Conservation (phyloP, 805 yeast species). For the Candida xyloterini region DNA sequence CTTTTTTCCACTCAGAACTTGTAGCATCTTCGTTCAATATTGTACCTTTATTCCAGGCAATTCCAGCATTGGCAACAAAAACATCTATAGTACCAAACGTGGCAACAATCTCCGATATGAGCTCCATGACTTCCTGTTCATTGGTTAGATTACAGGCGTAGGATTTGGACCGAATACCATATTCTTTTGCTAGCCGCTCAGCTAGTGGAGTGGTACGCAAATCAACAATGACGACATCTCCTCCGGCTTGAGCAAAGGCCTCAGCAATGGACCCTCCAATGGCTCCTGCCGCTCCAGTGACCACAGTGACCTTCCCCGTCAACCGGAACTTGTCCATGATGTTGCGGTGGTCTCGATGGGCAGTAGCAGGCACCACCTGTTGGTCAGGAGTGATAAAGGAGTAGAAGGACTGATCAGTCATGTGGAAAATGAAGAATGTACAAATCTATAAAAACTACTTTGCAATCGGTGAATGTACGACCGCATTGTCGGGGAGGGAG, state of each 20-base stretch:
- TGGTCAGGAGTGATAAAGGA: conserved; percentile 5
- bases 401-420: conserved; percentile 3
- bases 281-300: conserved; percentile 83
- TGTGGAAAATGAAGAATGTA: neutral
- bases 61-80: conserved; percentile 43
- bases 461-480: neutral
- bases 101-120: conserved; percentile 29
- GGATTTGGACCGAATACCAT: conserved; percentile 63
- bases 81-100: conserved; percentile 36
- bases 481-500: conserved; percentile 3
- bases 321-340: conserved; percentile 69
- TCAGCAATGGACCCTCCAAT: conserved; percentile 80
- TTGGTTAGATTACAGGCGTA: conserved; percentile 58
- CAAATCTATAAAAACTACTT: neutral
- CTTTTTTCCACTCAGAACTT: conserved; percentile 32
- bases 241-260: conserved; percentile 84
- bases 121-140: conserved; percentile 26
- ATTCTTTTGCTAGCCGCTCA: conserved; percentile 49
- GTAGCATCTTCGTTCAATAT: conserved; percentile 39
- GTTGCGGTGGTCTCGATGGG: conserved; percentile 21
- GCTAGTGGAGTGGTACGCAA: conserved; percentile 63
- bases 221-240: conserved; percentile 69
- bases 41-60: conserved; percentile 30
- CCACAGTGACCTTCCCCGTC: conserved; percentile 79
- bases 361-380: conserved; percentile 2